Percentiles rank a stretch among this genome's conserved stretches.
phyloP scores from a whole-genome alignment of 805 yeast genomes.

The Wickerhamiella nectarea region DNA sequence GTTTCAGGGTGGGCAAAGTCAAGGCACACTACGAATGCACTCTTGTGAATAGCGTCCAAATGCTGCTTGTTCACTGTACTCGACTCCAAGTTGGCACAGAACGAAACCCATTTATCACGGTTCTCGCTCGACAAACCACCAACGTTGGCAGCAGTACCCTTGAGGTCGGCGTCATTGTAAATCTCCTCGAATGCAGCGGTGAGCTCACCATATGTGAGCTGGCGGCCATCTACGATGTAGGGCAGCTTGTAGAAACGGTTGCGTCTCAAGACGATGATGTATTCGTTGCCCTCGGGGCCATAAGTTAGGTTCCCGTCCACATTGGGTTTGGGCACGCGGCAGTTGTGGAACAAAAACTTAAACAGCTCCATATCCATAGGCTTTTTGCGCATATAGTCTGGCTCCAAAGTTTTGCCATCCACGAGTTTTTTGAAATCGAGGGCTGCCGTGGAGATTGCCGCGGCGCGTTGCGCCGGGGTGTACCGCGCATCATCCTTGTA shows the following conservation, averaged over 20 bases:
- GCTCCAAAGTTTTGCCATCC: slow-evolving; percentile 60
- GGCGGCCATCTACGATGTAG: slow-evolving; percentile 26
- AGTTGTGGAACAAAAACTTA: slow-evolving; percentile 79
- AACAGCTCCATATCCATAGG: slow-evolving; percentile 96
- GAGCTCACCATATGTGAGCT: slow-evolving; percentile 28
- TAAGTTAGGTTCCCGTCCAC: slow-evolving; percentile 48
- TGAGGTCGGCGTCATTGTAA: slow-evolving; percentile 30
- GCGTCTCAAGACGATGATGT: slow-evolving; percentile 57
- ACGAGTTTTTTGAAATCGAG: slow-evolving; percentile 52
- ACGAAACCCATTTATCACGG: slow-evolving; percentile 65
- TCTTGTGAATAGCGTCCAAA: slow-evolving; percentile 53
- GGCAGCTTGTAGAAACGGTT: slow-evolving; percentile 68
- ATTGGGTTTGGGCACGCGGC: slow-evolving; percentile 51
- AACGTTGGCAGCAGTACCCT: slow-evolving; percentile 38
- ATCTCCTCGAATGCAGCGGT: slow-evolving; percentile 46
- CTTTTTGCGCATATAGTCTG: slow-evolving; percentile 59
- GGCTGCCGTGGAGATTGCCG: slow-evolving; percentile 56
- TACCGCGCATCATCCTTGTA: slow-evolving; percentile 49
- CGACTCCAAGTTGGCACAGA: slow-evolving; percentile 42
- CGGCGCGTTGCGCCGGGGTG: slow-evolving; percentile 43
- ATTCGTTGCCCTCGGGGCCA: slow-evolving; percentile 38
- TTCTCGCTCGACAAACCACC: slow-evolving; percentile 75
- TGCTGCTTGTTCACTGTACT: slow-evolving; percentile 51
- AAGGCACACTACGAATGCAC: slow-evolving; percentile 69
- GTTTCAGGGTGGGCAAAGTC: slow-evolving; percentile 64